A percentile compares a stretch with the other conserved stretches of the same genome.
Evolutionary conservation across 352 stramenopile species (phyloP).

Genomic region (Blastocystis sp.): DNA sequence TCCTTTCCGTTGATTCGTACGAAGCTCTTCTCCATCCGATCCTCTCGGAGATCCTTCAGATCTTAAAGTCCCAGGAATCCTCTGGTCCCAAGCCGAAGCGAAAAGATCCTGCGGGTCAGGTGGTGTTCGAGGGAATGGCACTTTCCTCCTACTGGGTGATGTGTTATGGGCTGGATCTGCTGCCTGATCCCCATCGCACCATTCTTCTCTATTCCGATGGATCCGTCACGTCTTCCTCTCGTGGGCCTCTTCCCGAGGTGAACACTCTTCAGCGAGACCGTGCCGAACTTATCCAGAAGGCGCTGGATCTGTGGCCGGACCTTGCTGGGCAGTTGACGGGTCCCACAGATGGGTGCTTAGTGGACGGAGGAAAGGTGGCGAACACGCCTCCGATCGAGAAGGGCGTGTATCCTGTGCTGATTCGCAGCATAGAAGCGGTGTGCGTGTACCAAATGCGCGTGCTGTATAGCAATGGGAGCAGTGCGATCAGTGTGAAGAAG

Average conservation of each 20-base stretch:
- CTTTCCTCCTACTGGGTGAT: constrained; percentile 4
- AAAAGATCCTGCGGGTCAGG: neutral
- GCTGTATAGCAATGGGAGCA: constrained; percentile 4
- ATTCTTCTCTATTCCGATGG: neutral
- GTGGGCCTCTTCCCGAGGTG: neutral
- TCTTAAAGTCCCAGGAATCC: neutral
- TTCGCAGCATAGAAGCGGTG: constrained; percentile 3
- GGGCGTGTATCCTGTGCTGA: constrained; percentile 12
- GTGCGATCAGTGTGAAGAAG: neutral
- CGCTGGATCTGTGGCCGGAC: neutral
- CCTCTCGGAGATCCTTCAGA: neutral
- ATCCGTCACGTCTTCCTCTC: neutral
- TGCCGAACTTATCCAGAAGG: neutral
- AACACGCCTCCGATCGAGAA: constrained; percentile 40
- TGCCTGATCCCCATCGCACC: neutral
- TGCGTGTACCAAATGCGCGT: constrained; percentile 9
- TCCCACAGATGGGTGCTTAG: neutral
- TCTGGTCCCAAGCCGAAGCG: neutral
- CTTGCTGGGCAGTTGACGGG: neutral
- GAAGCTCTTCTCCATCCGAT: neutral
- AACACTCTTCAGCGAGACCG: neutral
- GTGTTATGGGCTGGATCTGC: neutral
- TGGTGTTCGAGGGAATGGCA: constrained; percentile 50
- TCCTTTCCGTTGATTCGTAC: neutral
- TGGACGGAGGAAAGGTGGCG: neutral